Evolutionary conservation across 1,284 basidiomycete genomes (phyloP).

Genomic region (Sanguinoderma infundibulare): DNA sequence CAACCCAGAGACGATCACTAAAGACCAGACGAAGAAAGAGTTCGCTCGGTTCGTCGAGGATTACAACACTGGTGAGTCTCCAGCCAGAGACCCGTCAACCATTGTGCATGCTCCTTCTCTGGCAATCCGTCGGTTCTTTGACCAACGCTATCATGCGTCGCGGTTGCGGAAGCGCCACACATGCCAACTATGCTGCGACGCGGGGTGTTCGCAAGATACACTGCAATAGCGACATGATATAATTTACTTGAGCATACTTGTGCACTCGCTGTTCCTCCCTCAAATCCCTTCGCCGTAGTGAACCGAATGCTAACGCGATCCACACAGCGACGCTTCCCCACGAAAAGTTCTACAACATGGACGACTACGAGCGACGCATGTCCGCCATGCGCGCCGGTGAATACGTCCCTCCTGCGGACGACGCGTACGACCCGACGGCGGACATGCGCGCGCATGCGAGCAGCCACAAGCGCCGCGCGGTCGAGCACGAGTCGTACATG

Average conservation of each 20-base stretch:
- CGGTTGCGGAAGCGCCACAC: too few species aligned
- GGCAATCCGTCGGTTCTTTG: too few species aligned
- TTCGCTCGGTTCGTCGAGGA: slow-evolving; percentile 83
- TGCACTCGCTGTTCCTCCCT: too few species aligned
- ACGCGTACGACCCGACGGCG: slow-evolving; percentile 76
- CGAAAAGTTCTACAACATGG: slow-evolving; percentile 92
- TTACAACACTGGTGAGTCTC: slow-evolving; percentile 80
- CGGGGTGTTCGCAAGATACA: too few species aligned
- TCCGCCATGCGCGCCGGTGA: slow-evolving; percentile 79
- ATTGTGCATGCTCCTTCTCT: too few species aligned
- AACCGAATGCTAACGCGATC: background rate
- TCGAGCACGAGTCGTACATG: slow-evolving; percentile 74
- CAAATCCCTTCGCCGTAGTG: too few species aligned
- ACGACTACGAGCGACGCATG: slow-evolving; percentile 82
- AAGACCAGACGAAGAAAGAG: slow-evolving; percentile 84
- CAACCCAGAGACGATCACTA: slow-evolving; percentile 85
- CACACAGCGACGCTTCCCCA: slow-evolving; percentile 81
- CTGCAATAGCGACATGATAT: too few species aligned
- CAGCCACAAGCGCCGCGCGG: slow-evolving; percentile 64
- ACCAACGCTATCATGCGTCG: too few species aligned
- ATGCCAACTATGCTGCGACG: too few species aligned
- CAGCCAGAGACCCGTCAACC: too few species aligned
- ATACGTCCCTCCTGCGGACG: slow-evolving; percentile 67
- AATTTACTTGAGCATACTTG: too few species aligned
- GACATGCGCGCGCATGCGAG: slow-evolving; percentile 79